Conservation (phyloP, 768 basidiomycete genomes). For the Panaeolus cyanescens region DNA sequence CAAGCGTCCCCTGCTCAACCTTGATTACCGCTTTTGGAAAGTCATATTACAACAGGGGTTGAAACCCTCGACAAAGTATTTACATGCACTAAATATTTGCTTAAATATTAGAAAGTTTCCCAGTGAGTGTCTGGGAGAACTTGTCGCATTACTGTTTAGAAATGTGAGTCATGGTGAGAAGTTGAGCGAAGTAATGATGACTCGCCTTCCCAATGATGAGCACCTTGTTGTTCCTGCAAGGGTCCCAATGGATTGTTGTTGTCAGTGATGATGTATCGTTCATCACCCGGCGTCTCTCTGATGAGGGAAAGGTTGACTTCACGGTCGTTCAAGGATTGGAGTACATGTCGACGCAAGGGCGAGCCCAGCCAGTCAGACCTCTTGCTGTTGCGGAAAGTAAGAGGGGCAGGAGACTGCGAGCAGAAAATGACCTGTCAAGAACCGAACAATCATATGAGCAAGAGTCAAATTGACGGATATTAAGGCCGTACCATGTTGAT, state of each 20-base stretch:
- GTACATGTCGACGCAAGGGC: constrained; percentile 60
- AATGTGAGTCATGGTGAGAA: not conserved
- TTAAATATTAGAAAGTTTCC: constrained; percentile 65
- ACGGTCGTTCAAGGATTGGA: constrained; percentile 50
- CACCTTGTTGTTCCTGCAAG: constrained; percentile 65
- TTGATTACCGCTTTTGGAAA: constrained; percentile 3
- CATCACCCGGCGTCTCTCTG: constrained; percentile 37
- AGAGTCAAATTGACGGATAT: not conserved
- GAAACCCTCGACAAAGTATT: not conserved
- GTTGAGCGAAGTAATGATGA: constrained; percentile 13
- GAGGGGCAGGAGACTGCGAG: constrained; percentile 50
- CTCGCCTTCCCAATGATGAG: constrained; percentile 79
- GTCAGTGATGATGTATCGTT: constrained; percentile 63
- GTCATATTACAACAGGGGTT: constrained; percentile 2
- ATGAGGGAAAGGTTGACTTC: constrained; percentile 54
- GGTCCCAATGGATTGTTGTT: constrained; percentile 58
- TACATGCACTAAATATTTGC: not conserved
- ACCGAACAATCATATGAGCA: not conserved
- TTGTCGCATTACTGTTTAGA: constrained; percentile 70
- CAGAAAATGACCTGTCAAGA: constrained; percentile 78
- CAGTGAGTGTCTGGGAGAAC: constrained; percentile 73
- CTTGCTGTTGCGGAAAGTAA: constrained; percentile 59
- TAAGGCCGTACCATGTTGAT: constrained; percentile 72
- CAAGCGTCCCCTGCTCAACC: not conserved
- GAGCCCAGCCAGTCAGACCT: constrained; percentile 71